Evolutionary conservation across 768 basidiomycete species (phyloP), one percentile per base, ranked within the genome.

Genomic region (Holtermanniella nyarrowii): DNA sequence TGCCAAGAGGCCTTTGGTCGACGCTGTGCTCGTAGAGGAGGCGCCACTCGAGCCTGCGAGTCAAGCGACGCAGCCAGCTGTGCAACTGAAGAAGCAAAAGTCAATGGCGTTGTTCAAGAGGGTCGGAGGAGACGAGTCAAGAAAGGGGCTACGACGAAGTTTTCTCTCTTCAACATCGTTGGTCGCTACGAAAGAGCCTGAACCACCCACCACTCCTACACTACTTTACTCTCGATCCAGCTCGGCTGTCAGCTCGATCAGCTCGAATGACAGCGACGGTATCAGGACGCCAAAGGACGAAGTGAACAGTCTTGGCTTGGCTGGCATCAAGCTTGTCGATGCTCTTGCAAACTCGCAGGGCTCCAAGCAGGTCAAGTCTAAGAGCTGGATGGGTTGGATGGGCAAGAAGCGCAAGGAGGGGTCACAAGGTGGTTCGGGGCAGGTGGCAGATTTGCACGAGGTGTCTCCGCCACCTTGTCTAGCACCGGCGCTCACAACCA

Each of bases 331-430:
- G 42, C 37, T 63, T n/a, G 62, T 53, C 1, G 44, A 56, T 23
- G 62, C 62, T 5, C 42, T 62, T 5, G 53, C 52, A 16, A 56
- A 54, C 39, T 56, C 49, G 10, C 59, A 54, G 14, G 49, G 47
- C 3, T 50, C 53, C 44, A 60, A 54, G 45, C 45, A 45, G 18
- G 51, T 46, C 42, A 46, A 45, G 26, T 50, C 46, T 16, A 37
- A 16, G 31, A 51, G 42, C 3, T 63, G 62, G 62, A 50, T 45
- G 43, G 56, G 60, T 16, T 63, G 62, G 62, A 49, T 63, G 16
- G 59, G 56, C 14, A 55, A 52, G 50, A 57, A 50, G 42, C 44
- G 45, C n/a, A 20, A 43, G 16, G 56, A 55, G 43, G 24, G 42
- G 46, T 13, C 26, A 14, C 46, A 45, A 21, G 42, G 11, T n/a